Evolutionary conservation across 2,329 filamentous ascomycete species (phyloP).

Genomic region (Ceratocystis smalleyi): DNA sequence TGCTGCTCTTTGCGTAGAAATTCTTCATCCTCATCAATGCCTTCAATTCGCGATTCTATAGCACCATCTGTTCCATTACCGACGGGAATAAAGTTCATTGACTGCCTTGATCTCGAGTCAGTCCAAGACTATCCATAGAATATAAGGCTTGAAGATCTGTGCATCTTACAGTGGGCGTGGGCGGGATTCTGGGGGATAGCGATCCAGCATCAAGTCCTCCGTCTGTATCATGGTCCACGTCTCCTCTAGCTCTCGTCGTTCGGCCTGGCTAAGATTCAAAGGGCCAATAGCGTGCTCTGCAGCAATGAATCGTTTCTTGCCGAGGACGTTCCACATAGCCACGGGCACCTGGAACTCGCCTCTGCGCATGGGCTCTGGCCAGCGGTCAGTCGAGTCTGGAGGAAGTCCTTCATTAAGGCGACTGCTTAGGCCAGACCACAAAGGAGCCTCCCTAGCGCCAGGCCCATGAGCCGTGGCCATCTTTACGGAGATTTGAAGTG

Average conservation of each 20-base stretch:
- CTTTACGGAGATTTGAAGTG: neutral
- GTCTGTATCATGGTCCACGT: constrained; percentile 17
- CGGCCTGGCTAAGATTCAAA: constrained; percentile 14
- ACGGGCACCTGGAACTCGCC: constrained; percentile 14
- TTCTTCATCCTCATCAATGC: constrained; percentile 15
- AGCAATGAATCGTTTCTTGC: constrained; percentile 9
- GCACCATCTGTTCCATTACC: constrained; percentile 1
- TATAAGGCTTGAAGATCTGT: neutral
- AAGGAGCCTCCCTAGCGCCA: neutral
- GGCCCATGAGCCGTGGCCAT: neutral
- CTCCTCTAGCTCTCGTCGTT: constrained; percentile 16
- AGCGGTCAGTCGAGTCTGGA: constrained; percentile 13
- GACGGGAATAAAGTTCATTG: constrained; percentile 12
- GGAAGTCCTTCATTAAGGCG: constrained; percentile 11
- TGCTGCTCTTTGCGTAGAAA: constrained; percentile 1
- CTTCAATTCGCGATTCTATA: constrained; percentile 8
- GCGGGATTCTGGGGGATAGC: constrained; percentile 15
- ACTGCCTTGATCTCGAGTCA: constrained; percentile 9
- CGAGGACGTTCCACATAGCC: constrained; percentile 15
- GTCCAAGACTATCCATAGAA: neutral
- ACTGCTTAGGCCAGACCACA: constrained; percentile 1
- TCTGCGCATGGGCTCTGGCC: constrained; percentile 14
- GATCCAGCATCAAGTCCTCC: constrained; percentile 15
- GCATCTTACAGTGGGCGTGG: constrained; percentile 14
- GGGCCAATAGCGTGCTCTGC: constrained; percentile 13